Percentiles rank a stretch among this genome's conserved stretches.
Conservation (phyloP, 331 rosid genomes). For the Pyrus hybrid region DNA sequence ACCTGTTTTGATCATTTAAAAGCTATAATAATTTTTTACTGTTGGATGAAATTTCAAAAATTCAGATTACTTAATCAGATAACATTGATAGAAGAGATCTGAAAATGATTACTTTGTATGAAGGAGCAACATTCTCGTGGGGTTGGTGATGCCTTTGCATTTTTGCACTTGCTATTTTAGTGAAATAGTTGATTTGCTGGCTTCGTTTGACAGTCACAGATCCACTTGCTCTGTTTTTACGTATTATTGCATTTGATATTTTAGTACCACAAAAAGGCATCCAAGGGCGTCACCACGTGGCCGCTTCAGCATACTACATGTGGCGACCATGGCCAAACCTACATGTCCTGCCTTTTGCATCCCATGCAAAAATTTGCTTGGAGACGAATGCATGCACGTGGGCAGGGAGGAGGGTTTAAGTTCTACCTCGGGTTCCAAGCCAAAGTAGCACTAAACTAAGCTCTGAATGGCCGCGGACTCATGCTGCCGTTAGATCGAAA, state of each 20-base stretch:
- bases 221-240: background rate
- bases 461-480: background rate
- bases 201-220: background rate
- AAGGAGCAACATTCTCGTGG: no score
- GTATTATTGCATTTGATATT: background rate
- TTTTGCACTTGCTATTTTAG: no score
- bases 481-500: background rate
- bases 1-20: no score
- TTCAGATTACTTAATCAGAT: no score
- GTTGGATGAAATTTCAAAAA: no score
- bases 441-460: background rate
- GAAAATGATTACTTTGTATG: no score
- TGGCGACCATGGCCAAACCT: conserved; percentile 1
- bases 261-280: conserved; percentile 2
- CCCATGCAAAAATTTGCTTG: background rate
- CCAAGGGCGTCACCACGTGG: conserved; percentile 31
- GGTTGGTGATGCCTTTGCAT: no score
- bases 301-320: background rate
- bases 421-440: conserved; percentile 3
- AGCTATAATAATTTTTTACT: no score
- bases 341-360: background rate
- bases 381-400: conserved; percentile 20
- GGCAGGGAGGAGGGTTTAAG: background rate
- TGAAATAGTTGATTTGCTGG: background rate
- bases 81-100: no score